These are phyloP conservation scores for Setaria italica DNA, from an alignment of 202 grass and related monocot species.

Conservation along the genomic window DNA sequence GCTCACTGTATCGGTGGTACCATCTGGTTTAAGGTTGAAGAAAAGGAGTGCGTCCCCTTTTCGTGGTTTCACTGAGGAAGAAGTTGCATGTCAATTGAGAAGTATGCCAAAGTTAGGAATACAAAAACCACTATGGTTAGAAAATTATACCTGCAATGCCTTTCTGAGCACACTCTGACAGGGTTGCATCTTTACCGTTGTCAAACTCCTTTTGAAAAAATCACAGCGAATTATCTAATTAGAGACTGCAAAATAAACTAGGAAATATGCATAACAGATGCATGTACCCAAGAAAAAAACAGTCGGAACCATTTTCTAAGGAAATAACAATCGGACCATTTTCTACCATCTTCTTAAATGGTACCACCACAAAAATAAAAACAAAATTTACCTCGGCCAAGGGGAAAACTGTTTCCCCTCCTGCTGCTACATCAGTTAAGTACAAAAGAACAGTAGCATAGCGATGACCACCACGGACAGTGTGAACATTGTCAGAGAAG, in stretches of 20 bases:
- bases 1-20: constrained; percentile 66
- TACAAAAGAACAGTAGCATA: constrained; percentile 95
- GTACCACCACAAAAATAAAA: neutral
- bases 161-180: constrained; percentile 84
- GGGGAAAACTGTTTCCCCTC: constrained; percentile 95
- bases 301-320: constrained; percentile 16
- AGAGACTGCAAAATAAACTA: neutral
- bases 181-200: constrained; percentile 55
- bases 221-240: neutral
- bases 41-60: constrained; percentile 90
- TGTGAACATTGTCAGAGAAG: constrained; percentile 87
- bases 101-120: neutral
- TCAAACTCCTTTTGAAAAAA: constrained; percentile 46
- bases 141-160: constrained; percentile 77
- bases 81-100: constrained; percentile 23
- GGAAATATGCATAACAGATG: neutral
- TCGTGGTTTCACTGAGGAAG: constrained; percentile 75
- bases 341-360: constrained; percentile 32
- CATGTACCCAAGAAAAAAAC: neutral
- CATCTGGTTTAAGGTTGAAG: constrained; percentile 85
- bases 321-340: neutral
- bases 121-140: neutral
- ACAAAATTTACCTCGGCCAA: constrained; percentile 67
- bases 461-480: constrained; percentile 73
- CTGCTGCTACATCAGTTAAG: constrained; percentile 77